phyloP scores from a whole-genome alignment of 2,329 filamentous ascomycete species.

The Alternaria consortialis region DNA sequence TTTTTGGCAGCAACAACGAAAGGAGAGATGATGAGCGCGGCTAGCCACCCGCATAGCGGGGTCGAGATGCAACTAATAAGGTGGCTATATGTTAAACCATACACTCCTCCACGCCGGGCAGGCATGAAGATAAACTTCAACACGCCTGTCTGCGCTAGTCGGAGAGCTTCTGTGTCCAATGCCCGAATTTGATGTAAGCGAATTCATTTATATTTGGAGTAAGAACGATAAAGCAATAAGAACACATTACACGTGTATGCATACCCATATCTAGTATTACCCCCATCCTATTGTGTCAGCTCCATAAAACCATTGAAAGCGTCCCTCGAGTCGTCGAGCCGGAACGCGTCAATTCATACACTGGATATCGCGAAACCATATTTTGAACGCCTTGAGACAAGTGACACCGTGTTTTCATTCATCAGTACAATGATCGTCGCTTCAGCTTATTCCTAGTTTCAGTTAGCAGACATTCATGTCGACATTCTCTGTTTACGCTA shows the following conservation, averaged over 20 bases:
- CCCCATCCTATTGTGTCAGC: background rate
- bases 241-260: background rate
- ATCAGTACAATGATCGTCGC: slow-evolving; percentile 17
- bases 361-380: slow-evolving; percentile 5
- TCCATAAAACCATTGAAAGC: background rate
- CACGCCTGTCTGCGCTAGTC: background rate
- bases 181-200: too few species aligned
- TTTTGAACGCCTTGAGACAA: background rate
- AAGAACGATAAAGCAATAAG: background rate
- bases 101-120: background rate
- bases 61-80: background rate
- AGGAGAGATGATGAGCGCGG: background rate
- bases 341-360: background rate
- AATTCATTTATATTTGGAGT: background rate
- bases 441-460: slow-evolving; percentile 23
- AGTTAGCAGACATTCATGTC: slow-evolving; percentile 3
- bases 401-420: background rate
- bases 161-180: background rate
- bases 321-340: background rate
- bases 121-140: background rate
- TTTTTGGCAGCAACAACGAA: background rate
- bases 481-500: background rate
- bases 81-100: background rate
- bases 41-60: background rate
- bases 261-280: background rate